A percentile compares a stretch with the other conserved stretches of the same genome.
phyloP scores from a whole-genome alignment of 768 basidiomycete species.

The Trametes meyenii region DNA sequence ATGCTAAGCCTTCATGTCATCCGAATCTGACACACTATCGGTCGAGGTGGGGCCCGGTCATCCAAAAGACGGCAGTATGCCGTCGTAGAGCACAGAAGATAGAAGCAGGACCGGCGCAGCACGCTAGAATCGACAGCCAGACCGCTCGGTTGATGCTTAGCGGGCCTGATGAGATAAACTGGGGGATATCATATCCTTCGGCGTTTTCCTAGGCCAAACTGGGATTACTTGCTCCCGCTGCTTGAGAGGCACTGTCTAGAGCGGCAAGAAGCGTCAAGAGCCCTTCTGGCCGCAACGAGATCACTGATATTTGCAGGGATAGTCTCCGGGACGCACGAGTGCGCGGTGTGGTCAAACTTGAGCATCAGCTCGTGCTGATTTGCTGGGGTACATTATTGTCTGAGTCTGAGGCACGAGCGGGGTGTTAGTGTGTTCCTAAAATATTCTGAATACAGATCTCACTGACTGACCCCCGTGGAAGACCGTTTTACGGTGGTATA shows the following conservation, averaged over 20 bases:
- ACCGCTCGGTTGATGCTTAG: slow-evolving; percentile 2
- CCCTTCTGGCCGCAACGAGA: slow-evolving; percentile 1
- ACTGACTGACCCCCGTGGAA: slow-evolving; percentile 3
- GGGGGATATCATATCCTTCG: slow-evolving; percentile 2
- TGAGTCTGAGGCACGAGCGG: background rate
- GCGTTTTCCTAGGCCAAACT: slow-evolving; percentile 11
- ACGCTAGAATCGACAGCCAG: slow-evolving; percentile 11
- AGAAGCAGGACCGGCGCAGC: slow-evolving; percentile 6
- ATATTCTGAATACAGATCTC: background rate
- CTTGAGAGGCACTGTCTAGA: slow-evolving; percentile 10
- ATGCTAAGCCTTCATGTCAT: background rate
- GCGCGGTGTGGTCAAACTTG: slow-evolving; percentile 1
- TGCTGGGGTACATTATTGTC: background rate
- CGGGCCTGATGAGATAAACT: background rate
- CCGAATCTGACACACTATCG: too few relatives aligned
- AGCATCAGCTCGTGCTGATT: slow-evolving; percentile 23
- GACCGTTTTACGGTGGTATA: background rate
- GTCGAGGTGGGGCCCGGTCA: too few relatives aligned
- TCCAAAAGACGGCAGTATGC: too few relatives aligned
- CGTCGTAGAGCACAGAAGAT: background rate
- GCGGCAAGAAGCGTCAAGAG: slow-evolving; percentile 5
- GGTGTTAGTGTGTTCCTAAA: background rate
- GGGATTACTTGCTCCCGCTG: slow-evolving; percentile 5
- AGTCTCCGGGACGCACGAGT: background rate
- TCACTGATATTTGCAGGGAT: slow-evolving; percentile 11